A percentile compares a stretch with the other conserved stretches of the same genome.
These are phyloP conservation scores for Clathrospora elynae DNA, from an alignment of 2,329 filamentous ascomycete species.

Conservation along the genomic window DNA sequence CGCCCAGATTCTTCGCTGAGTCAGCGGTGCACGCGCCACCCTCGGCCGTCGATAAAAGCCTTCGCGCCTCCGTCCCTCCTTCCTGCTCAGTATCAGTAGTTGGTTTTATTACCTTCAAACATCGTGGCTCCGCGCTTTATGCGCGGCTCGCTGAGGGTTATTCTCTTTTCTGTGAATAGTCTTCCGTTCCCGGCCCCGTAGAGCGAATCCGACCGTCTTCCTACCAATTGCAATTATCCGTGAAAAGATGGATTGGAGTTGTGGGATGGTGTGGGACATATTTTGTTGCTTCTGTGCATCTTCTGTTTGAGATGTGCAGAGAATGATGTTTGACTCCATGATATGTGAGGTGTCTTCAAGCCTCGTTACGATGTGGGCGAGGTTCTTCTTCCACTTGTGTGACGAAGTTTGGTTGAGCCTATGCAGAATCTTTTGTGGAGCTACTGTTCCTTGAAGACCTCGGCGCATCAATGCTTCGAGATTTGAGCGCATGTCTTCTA, in stretches of 20 bases:
- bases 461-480: no score
- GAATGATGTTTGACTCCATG: background rate
- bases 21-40: conserved; percentile 1
- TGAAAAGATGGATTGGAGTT: conserved; percentile 51
- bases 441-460: no score
- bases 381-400: no score
- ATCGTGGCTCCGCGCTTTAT: conserved; percentile 51
- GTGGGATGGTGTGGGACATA: conserved; percentile 52
- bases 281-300: conserved; percentile 5
- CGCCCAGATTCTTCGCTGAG: no score
- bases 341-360: background rate
- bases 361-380: no score
- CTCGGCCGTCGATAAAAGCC: conserved; percentile 28
- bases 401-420: no score
- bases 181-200: conserved; percentile 53
- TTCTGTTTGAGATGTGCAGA: background rate
- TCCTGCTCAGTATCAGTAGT: conserved; percentile 45
- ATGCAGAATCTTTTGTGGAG: no score
- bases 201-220: conserved; percentile 47
- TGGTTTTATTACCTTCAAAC: conserved; percentile 40
- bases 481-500: no score
- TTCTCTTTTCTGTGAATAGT: conserved; percentile 44
- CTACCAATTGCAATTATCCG: conserved; percentile 48
- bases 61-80: conserved; percentile 27
- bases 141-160: conserved; percentile 52